Evolutionary conservation across 1,139 yeast genomes (phyloP), one percentile per base, ranked within the genome.

Genomic region (Scheffersomyces quercinus): DNA sequence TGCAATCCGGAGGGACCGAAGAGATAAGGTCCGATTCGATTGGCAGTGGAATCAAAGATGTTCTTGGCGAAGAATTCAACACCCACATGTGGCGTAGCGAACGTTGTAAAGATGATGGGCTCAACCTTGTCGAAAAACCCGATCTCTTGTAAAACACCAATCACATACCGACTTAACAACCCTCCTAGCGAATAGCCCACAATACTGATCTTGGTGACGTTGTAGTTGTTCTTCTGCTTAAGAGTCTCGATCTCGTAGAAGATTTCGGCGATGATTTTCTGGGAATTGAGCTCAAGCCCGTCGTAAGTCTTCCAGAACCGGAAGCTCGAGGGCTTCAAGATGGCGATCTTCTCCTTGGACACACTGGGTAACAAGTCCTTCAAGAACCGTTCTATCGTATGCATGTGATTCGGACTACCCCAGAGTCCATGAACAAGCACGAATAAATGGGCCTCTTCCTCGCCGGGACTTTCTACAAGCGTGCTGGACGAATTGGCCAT

Each of bases 11-110:
- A 79, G 43, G 77, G 72, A 0, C 97, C 97, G 28, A 89, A 68
- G 3, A 87, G 56, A 47, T 73, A 73, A 1, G 81, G 70, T 0
- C 96, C 96, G 14, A 85, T 42, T 9, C 64, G 55, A 54, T 86
- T 87, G 42, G 87, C 67, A 1, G 79, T 40, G 11, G 60, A 54
- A 44, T 81, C 78, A 45, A 77, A 67, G 9, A 74, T 46, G 9
- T 70, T 62, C 9, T 68, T 62, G 13, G 64, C 64, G 54, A 70
- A 76, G 53, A 79, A 79, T 37, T 74, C 75, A 10, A 86, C 77
- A 0, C 97, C 97, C 6, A 88, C 69, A 65, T 91, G 97, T 1
- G 98, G 98, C 1, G 96, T 84, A 2, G 97, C 97, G 69, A 90
- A 85, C 0, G 96, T 87, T 12, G 90, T 75, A 58, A 85, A 85